Base-by-base conservation (phyloP, 1,284 basidiomycete species). In the Puccinia hordei region DNA sequence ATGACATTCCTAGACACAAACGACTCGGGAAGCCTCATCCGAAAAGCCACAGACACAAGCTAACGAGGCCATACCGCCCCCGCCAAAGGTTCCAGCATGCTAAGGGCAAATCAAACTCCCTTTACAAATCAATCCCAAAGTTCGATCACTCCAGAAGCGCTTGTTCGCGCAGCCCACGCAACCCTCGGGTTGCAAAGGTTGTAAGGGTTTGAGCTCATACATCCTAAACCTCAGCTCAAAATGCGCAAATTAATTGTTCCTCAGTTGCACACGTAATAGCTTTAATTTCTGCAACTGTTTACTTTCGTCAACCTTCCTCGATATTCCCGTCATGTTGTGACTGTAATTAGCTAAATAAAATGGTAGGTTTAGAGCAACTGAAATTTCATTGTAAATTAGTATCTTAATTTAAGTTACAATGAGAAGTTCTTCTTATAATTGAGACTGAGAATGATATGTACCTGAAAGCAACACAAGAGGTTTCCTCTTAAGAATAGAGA, bases 131-230 rank as follows among this genome's bases (percentile, higher is more conserved):
- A 19, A 72, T 33, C 46, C 53, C 69, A 30, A 72, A 53, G 22
- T 72, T 72, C 27, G 69, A 72, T 53, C 49, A 55, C 49, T 38
- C 46, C 38, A 51, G 69, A 55, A 33, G 69, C 35, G 27, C 69
- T 51, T 72, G 69, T 53, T 72, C 69, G 17, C 69, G 69, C 30
- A 72, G 69, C 53, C 69, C 69, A 53, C 69, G 19, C 27, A 72
- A 72, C 53, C 69, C 30, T 35, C 27, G 35, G 24, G 49, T 72
- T 35, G 44, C 69, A 53, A 72, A 51, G 69, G 27, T 53, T 53
- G 30, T 49, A 22, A 66, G 63, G 17, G 5, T 8, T 46, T 66
- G 53, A 72, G 63, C n/a, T 46, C 38, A 13, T 38, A 38, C 33
- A 35, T 63, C 33, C 12, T 63, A 33, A 38, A 22, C 22, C n/a